A percentile compares a stretch with the other conserved stretches of the same genome.
These are phyloP conservation scores for Sclerotinia sclerotiorum DNA, from an alignment of 2,329 filamentous ascomycete species.

Conservation along the genomic window DNA sequence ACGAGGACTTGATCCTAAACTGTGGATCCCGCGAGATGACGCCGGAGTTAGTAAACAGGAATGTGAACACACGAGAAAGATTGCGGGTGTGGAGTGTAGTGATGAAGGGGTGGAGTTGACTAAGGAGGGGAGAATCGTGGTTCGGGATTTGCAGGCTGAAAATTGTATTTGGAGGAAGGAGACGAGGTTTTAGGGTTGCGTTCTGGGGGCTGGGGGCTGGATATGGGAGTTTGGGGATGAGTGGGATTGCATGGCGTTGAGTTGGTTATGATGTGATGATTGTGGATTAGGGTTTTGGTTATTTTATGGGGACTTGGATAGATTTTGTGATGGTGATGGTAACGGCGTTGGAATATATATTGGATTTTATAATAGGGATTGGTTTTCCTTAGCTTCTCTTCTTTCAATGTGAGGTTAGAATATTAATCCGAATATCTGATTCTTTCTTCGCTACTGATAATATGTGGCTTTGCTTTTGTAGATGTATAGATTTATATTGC, in stretches of 20 bases:
- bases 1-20: constrained; percentile 51
- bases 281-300: neutral
- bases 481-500: no score
- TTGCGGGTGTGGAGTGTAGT: constrained; percentile 57
- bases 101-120: constrained; percentile 59
- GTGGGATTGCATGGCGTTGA: neutral
- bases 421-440: neutral
- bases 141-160: constrained; percentile 29
- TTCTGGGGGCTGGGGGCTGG: no score
- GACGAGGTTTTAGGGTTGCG: neutral
- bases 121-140: constrained; percentile 36
- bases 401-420: no score
- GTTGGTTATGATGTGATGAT: neutral
- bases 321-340: neutral
- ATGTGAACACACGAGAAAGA: constrained; percentile 50
- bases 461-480: no score
- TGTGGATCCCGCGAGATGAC: constrained; percentile 60
- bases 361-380: no score
- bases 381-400: neutral
- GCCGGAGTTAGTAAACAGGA: constrained; percentile 58
- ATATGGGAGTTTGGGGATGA: neutral
- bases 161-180: constrained; percentile 15
- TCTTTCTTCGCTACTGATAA: no score
- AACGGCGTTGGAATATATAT: no score
- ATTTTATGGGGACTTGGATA: neutral